Percentiles rank a stretch among this genome's conserved stretches.
Conservation (phyloP, 768 basidiomycete genomes). For the Strobilomyces dryophilus region DNA sequence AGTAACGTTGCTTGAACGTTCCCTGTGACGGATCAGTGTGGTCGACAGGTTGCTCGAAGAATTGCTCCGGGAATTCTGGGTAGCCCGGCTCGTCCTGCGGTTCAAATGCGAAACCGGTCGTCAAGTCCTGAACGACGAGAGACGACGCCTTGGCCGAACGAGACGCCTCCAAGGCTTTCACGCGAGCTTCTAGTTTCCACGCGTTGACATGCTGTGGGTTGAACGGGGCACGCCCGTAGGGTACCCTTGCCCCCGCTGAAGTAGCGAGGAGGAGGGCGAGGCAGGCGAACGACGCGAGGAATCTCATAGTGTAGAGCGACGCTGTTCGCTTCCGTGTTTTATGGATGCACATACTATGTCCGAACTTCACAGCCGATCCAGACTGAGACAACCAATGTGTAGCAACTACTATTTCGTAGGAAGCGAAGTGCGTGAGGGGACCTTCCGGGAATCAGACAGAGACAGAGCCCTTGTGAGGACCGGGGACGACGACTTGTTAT, state of each 20-base stretch:
- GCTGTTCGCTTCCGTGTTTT: background rate
- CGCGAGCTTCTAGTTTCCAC: constrained; percentile 45
- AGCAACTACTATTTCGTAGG: too few species aligned
- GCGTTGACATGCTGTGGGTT: constrained; percentile 64
- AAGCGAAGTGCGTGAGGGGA: too few species aligned
- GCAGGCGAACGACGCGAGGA: constrained; percentile 11
- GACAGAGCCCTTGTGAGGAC: too few species aligned
- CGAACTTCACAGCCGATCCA: too few species aligned
- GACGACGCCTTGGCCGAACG: constrained; percentile 8
- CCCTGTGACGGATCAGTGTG: constrained; percentile 60
- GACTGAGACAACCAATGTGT: too few species aligned
- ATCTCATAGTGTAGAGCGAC: constrained; percentile 12
- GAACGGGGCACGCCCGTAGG: constrained; percentile 14
- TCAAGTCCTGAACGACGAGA: constrained; percentile 22
- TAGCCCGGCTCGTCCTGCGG: constrained; percentile 7
- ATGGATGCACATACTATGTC: too few species aligned
- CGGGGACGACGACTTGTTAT: too few species aligned
- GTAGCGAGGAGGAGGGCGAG: constrained; percentile 8
- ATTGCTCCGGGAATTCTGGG: constrained; percentile 52
- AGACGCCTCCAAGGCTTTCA: constrained; percentile 14
- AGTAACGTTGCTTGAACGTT: constrained; percentile 86
- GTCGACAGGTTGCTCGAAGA: constrained; percentile 83
- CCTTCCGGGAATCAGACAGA: too few species aligned
- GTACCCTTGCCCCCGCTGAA: constrained; percentile 8
- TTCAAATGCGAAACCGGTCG: constrained; percentile 10